phyloP scores from a whole-genome alignment of 768 basidiomycete species.

The Boletus eberwhitei region DNA sequence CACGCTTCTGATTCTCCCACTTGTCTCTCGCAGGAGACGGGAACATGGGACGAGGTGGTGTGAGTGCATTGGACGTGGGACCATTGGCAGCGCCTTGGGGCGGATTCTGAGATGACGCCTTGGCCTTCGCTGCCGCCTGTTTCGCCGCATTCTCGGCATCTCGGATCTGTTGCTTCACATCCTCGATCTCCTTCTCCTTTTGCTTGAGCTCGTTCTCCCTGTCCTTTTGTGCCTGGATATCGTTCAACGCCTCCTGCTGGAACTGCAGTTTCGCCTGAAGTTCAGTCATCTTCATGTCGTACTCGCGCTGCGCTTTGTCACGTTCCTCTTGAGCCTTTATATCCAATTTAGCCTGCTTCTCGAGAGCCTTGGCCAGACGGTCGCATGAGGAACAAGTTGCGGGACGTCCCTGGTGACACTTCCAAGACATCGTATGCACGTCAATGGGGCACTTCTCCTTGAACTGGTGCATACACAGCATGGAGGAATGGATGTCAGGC shows the following conservation, averaged over 20 bases:
- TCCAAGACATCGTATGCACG: slow-evolving; percentile 43
- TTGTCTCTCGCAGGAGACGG: slow-evolving; percentile 40
- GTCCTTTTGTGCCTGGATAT: slow-evolving; percentile 40
- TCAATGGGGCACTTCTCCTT: slow-evolving; percentile 38
- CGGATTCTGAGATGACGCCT: neutral
- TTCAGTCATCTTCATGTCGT: slow-evolving; percentile 41
- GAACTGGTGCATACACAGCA: slow-evolving; percentile 42
- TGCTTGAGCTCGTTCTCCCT: slow-evolving; percentile 40
- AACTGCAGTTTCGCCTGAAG: slow-evolving; percentile 40
- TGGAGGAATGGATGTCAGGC: slow-evolving; percentile 22
- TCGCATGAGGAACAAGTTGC: slow-evolving; percentile 46
- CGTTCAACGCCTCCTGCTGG: slow-evolving; percentile 32
- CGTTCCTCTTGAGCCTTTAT: slow-evolving; percentile 41
- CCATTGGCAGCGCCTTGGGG: neutral
- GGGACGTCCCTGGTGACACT: slow-evolving; percentile 43
- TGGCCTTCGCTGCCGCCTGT: slow-evolving; percentile 3
- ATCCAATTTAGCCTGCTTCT: slow-evolving; percentile 39
- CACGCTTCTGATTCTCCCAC: slow-evolving; percentile 57
- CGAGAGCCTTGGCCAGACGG: slow-evolving; percentile 37
- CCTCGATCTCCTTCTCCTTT: slow-evolving; percentile 46
- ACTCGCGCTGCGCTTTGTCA: slow-evolving; percentile 42
- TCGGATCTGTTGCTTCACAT: slow-evolving; percentile 20
- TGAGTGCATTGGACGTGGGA: neutral
- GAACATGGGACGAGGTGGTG: slow-evolving; percentile 13
- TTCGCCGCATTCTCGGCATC: slow-evolving; percentile 15